Evolutionary conservation across 495 filamentous ascomycete genomes (phyloP).

Genomic region (Penicillium turbatum): DNA sequence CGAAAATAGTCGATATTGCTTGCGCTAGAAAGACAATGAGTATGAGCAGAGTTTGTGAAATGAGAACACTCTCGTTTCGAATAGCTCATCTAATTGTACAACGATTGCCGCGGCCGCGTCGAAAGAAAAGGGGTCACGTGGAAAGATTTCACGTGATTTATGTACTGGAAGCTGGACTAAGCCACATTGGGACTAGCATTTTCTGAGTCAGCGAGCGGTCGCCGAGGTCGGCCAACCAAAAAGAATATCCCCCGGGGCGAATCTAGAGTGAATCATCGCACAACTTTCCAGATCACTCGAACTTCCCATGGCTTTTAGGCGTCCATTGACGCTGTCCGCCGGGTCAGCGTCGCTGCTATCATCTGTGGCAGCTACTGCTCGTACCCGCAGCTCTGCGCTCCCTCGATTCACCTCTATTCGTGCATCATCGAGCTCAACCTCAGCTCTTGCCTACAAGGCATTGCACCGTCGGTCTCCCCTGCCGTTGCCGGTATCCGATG

Average conservation of each 20-base stretch:
- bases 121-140: background rate
- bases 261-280: constrained; percentile 28
- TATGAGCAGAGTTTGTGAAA: background rate
- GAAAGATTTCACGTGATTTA: background rate
- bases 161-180: background rate
- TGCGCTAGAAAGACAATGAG: background rate
- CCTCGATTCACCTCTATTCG: constrained; percentile 36
- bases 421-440: constrained; percentile 64
- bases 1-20: background rate
- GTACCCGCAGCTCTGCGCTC: constrained; percentile 33
- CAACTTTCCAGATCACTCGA: constrained; percentile 19
- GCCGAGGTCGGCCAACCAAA: constrained; percentile 41
- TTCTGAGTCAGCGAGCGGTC: constrained; percentile 30
- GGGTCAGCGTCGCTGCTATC: constrained; percentile 37
- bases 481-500: constrained; percentile 70
- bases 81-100: background rate
- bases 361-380: constrained; percentile 26
- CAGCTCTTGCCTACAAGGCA: constrained; percentile 95
- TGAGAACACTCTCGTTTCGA: constrained; percentile 1
- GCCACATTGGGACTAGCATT: constrained; percentile 6
- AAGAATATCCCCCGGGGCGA: constrained; percentile 30
- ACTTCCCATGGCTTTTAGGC: constrained; percentile 47
- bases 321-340: constrained; percentile 41
- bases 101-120: background rate
- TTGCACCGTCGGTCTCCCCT: constrained; percentile 83